phyloP scores from a whole-genome alignment of 1,139 yeast species.

The Geotrichum restrictum region DNA sequence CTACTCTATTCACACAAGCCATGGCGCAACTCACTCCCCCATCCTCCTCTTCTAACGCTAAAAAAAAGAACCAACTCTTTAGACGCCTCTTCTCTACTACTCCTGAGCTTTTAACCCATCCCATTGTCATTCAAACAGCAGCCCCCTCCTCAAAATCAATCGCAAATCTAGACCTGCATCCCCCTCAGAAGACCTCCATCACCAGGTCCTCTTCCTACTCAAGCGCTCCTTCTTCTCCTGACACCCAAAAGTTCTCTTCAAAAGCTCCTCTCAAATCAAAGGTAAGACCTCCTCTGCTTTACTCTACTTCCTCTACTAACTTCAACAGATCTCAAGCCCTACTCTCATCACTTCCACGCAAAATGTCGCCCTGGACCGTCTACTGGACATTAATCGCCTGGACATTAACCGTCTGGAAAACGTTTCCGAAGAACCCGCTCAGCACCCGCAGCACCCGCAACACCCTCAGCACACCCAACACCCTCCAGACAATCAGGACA shows the following conservation, averaged over 20 bases:
- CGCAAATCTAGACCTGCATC: no score
- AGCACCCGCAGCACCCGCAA: no score
- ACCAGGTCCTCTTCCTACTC: background rate
- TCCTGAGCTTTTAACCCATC: background rate
- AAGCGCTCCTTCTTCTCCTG: background rate
- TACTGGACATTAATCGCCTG: background rate
- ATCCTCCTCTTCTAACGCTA: background rate
- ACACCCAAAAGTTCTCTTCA: background rate
- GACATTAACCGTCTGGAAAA: slow-evolving; percentile 1
- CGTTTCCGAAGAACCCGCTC: background rate
- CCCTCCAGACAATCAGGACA: background rate
- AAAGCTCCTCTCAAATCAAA: slow-evolving; percentile 1
- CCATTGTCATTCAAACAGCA: background rate
- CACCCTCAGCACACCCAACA: no score
- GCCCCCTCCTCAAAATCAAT: background rate
- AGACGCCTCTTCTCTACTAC: background rate
- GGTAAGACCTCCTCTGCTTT: background rate
- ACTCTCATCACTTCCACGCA: slow-evolving; percentile 10
- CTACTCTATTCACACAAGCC: background rate
- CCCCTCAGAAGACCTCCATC: background rate
- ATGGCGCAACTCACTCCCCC: background rate
- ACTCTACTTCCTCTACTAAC: background rate
- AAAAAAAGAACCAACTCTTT: background rate
- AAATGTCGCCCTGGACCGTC: slow-evolving; percentile 3
- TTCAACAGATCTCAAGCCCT: slow-evolving; percentile 9